Conservation (phyloP, 2,329 filamentous ascomycete genomes). For the Aspergillus viridinutans region DNA sequence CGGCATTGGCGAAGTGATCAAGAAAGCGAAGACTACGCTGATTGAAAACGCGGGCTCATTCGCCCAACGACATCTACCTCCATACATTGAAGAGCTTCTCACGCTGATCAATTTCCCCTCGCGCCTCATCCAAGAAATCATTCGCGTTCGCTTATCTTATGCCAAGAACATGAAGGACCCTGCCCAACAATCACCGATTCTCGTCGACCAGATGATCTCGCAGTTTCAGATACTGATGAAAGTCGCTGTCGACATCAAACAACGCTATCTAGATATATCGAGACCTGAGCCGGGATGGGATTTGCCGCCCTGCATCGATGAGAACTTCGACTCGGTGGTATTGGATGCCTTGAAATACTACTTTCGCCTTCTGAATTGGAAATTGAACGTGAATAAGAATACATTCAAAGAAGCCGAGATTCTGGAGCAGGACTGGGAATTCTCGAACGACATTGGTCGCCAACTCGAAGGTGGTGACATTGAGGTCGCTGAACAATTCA, state of each 20-base stretch:
- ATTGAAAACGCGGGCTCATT: conserved; percentile 84
- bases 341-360: conserved; percentile 94
- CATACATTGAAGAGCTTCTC: conserved; percentile 93
- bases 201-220: conserved; percentile 96
- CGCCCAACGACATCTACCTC: conserved; percentile 82
- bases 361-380: conserved; percentile 98
- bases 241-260: conserved; percentile 87
- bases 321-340: conserved; percentile 89
- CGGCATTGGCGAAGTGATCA: conserved; percentile 78
- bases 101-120: conserved; percentile 97
- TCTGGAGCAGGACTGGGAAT: conserved; percentile 95
- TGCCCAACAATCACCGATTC: conserved; percentile 83
- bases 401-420: conserved; percentile 99
- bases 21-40: conserved; percentile 87
- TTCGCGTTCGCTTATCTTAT: conserved; percentile 83
- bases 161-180: conserved; percentile 95
- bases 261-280: conserved; percentile 78
- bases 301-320: conserved; percentile 90
- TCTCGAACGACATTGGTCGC: conserved; percentile 87
- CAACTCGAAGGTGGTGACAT: conserved; percentile 91
- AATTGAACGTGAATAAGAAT: conserved; percentile 94
- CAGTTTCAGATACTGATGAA: conserved; percentile 93
- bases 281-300: conserved; percentile 91
- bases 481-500: conserved; percentile 97
- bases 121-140: conserved; percentile 92